Base-by-base conservation (phyloP, 371 early-diverging fungal genomes). In the Zopfochytrium polystomum region DNA sequence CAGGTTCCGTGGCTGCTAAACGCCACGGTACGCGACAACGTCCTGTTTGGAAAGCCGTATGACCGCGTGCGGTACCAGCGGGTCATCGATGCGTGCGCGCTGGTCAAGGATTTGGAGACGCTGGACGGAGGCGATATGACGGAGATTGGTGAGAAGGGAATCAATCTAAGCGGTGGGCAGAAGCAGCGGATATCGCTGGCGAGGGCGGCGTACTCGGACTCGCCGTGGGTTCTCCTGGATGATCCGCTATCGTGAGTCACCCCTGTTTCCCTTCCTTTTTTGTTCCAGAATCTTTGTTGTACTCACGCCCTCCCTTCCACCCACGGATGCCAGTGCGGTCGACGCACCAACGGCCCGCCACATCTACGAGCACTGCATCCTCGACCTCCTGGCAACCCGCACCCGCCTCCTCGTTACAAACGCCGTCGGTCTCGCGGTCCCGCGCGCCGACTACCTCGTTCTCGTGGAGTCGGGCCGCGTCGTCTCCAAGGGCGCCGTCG, bases 291-390 rank as follows among this genome's bases (percentile, higher is more conserved):
- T n/a, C n/a, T n/a, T n/a, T n/a, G n/a, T n/a, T n/a, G n/a, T n/a
- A n/a, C n/a, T n/a, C n/a, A n/a, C n/a, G n/a, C n/a, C n/a, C n/a
- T n/a, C n/a, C n/a, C n/a, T n/a, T n/a, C n/a, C n/a, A n/a, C n/a
- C n/a, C n/a, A n/a, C n/a, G 47, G 6, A 42, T 47, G n/a, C 7
- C 13, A 52, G 53, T 51, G 90, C 91, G 0, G 87, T 90, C 2
- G 90, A 90, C 57, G 85, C 89, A 0, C 94, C 95, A 43, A 96
- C 96, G 1, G 95, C 90, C 3, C 85, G 85, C n/a, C n/a, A n/a
- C n/a, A n/a, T n/a, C n/a, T n/a, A n/a, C n/a, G n/a, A n/a, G n/a
- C n/a, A n/a, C n/a, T 66, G 71, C 26, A 74, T 82, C 56, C 76
- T 82, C 27, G 84, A 85, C 74, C 30, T 55, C 6, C 43, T 73